Base-by-base conservation (phyloP, 768 basidiomycete genomes). In the Leccinum broughii region DNA sequence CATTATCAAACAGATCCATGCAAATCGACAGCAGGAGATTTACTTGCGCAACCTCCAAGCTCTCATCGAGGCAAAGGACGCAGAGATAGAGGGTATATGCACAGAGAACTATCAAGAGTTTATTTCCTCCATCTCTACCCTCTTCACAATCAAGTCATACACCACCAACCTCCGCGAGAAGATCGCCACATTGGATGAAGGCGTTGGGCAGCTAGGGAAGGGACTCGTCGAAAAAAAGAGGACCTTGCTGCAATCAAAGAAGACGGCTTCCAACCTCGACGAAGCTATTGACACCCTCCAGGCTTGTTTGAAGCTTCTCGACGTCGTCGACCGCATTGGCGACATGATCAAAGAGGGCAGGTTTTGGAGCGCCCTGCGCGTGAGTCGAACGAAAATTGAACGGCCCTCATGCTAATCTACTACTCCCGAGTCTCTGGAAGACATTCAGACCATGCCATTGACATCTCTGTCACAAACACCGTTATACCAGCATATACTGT, bases 71-170 rank as follows among this genome's bases (percentile, higher is more conserved):
- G 87, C 94, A 64, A 97, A 98, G 77, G 97, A 99, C 73, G 82
- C 84, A 62, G 96, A 98, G 75, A 99, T 99, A 73, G 93, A 98
- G 77, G 86, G 85, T 61, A 95, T 98, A 73, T 98, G 97, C 77
- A 85, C 88, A 59, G 91, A 94, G 66, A 98, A 98, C 74, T 98
- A 98, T 69, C 93, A 95, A 76, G 96, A 98, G 76, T 99, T 99
- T 68, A 95, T 98, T 35, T 88, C 90, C 30, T 97, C 95, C 20
- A 95, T 98, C 15, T 93, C 94, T n/a, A 98, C 95, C 3, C 81
- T 99, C 62, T 90, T 98, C 75, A 89, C 90, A 51, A 93, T 99
- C 72, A 90, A 98, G 74, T 93, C 95, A 20, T 98, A 97, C 70
- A 98, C 97, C 39, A 92, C 90, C 66, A 93, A 89, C 75, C 86